These are phyloP conservation scores for Thraustochytrium striatum DNA, from an alignment of 352 stramenopile genomes.

Conservation along the genomic window DNA sequence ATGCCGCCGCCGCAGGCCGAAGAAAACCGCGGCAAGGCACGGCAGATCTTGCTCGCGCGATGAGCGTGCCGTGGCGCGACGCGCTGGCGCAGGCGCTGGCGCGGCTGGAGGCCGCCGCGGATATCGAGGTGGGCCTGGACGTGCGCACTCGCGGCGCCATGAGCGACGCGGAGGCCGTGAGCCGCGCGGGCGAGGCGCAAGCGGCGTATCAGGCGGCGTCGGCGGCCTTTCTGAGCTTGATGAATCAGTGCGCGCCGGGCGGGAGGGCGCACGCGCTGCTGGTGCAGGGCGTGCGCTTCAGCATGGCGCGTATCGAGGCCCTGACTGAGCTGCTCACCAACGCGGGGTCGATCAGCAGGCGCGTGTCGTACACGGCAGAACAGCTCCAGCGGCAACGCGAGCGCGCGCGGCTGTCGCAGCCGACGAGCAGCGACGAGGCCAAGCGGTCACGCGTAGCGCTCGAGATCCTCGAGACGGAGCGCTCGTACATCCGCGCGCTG, in stretches of 20 bases:
- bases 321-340: slow-evolving; percentile 5
- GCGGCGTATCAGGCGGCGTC: slow-evolving; percentile 33
- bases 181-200: background rate
- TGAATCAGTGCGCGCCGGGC: background rate
- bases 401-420: slow-evolving; percentile 33
- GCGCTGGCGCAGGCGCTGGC: too few relatives aligned
- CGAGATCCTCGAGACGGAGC: slow-evolving; percentile 36
- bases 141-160: background rate
- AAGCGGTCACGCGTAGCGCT: slow-evolving; percentile 3
- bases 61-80: too few relatives aligned
- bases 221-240: slow-evolving; percentile 12
- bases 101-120: too few relatives aligned
- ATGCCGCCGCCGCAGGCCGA: too few relatives aligned
- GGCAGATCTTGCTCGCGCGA: too few relatives aligned
- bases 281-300: slow-evolving; percentile 3
- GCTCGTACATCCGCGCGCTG: slow-evolving; percentile 7
- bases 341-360: background rate
- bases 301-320: slow-evolving; percentile 22
- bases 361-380: background rate
- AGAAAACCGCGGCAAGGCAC: too few relatives aligned
- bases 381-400: background rate
- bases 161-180: background rate
- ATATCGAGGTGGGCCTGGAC: too few relatives aligned
- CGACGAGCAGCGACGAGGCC: slow-evolving; percentile 37
- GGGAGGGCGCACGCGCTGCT: background rate